Conservation (phyloP, 1,284 basidiomycete genomes). For the Ceratorhiza oryzae-sativae region DNA sequence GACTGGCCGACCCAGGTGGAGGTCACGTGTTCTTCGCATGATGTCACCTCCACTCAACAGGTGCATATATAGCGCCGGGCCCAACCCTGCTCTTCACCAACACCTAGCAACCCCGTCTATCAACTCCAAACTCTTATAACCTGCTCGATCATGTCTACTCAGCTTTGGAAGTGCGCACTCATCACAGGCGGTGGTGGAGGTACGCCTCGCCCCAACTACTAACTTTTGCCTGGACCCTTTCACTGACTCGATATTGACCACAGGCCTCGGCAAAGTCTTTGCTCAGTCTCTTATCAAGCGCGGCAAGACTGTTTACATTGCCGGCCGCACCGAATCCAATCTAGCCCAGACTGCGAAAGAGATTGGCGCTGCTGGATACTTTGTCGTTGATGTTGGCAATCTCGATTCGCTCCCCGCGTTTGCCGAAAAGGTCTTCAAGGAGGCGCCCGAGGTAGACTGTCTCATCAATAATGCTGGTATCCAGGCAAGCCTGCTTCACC, state of each 20-base stretch:
- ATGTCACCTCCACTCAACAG: background rate
- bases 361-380: slow-evolving; percentile 49
- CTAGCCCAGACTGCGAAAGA: slow-evolving; percentile 48
- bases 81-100: background rate
- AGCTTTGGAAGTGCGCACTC: slow-evolving; percentile 25
- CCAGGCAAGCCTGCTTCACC: slow-evolving; percentile 43
- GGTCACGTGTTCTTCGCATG: background rate
- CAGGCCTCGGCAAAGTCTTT: slow-evolving; percentile 47
- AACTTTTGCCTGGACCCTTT: too few species aligned
- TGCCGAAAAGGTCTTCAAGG: slow-evolving; percentile 47
- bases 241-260: too few species aligned
- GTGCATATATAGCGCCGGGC: background rate
- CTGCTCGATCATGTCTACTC: slow-evolving; percentile 5
- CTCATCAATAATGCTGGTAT: slow-evolving; percentile 55
- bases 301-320: slow-evolving; percentile 52
- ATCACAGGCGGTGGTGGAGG: slow-evolving; percentile 28
- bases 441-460: slow-evolving; percentile 54
- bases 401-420: slow-evolving; percentile 46
- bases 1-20: slow-evolving; percentile 9
- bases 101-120: slow-evolving; percentile 9
- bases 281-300: slow-evolving; percentile 50
- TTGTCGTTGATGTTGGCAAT: slow-evolving; percentile 46
- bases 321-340: slow-evolving; percentile 51
- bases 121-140: slow-evolving; percentile 21
- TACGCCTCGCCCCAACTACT: background rate